Evolutionary conservation across 2,329 filamentous ascomycete genomes (phyloP), one percentile per base, ranked within the genome.

Genomic region (Colletotrichum sp.): DNA sequence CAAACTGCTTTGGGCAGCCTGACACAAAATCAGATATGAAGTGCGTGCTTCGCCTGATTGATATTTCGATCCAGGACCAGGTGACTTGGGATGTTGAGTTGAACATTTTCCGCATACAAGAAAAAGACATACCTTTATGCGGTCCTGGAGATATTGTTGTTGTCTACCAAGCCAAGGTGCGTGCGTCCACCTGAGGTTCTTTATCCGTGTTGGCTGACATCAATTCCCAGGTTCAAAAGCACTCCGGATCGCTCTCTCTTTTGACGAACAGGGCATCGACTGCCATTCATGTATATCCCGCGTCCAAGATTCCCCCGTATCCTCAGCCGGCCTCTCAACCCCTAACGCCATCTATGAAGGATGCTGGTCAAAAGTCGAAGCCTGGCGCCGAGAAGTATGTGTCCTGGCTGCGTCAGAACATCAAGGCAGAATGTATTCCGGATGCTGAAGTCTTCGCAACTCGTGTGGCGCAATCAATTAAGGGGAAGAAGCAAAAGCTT

Each of bases 71-170:
- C 9, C 85, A 92, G 71, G 83, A 88, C 57, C 83, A 85, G 6
- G 38, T 30, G 43, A 77, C 80, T 30, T 80, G 83, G 15, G 84
- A 83, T 2, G 81, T 90, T 65, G 79, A 76, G 79, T 86, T 96
- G 72, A 89, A 88, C 76, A 90, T 94, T 66, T 96, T 97, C 82
- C 86, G 88, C 32, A 82, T 86, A 64, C 10, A 88, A 64, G 79
- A 87, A 1, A 34, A 81, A 87, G 2, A 89, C 43, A 52, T 92
- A 84, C 91, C 91, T 8, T 70, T 79, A 12, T 84, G 88, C 28
- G 82, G 85, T 3, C 82, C 86, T 18, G 84, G 90, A 7, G 94
- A 96, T 83, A 86, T 95, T n/a, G 85, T 95, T 7, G 82, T 95
- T 6, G 79, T 96, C 16, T 88, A 89, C 58, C 82, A 83, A n/a